Evolutionary conservation across 805 yeast species (phyloP).

Genomic region (Wickerhamiella nectarea): DNA sequence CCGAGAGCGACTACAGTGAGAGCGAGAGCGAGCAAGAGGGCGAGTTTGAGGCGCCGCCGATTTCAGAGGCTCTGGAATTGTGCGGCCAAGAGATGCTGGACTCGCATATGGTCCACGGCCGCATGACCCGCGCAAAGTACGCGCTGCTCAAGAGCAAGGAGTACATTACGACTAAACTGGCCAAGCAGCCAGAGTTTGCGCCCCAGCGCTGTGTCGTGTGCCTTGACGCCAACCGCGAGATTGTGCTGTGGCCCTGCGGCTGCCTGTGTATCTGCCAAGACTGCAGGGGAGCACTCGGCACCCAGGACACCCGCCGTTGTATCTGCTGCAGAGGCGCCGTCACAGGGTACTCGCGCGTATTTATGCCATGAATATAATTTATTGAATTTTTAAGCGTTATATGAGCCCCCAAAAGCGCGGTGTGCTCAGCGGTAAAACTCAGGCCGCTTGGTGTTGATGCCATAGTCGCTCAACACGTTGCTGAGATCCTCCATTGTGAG

Average conservation of each 20-base stretch:
- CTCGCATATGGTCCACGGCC: not conserved
- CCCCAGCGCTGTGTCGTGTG: slow-evolving; percentile 59
- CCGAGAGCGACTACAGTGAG: not conserved
- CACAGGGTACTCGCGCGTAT: slow-evolving; percentile 49
- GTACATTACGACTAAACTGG: not conserved
- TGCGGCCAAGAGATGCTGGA: slow-evolving; percentile 1
- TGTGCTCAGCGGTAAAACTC: slow-evolving; percentile 66
- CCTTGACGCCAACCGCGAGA: slow-evolving; percentile 55
- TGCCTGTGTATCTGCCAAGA: slow-evolving; percentile 81
- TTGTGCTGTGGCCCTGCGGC: slow-evolving; percentile 85
- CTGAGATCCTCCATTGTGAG: slow-evolving; percentile 88
- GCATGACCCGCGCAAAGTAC: not conserved
- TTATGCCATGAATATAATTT: slow-evolving; percentile 33
- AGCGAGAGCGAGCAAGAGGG: not conserved
- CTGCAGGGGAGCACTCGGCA: slow-evolving; percentile 60
- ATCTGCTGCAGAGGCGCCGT: slow-evolving; percentile 74
- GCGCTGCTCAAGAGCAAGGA: not conserved
- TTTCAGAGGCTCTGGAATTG: not conserved
- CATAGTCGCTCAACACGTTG: slow-evolving; percentile 86
- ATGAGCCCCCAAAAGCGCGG: not conserved
- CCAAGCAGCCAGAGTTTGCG: not conserved
- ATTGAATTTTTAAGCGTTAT: not conserved
- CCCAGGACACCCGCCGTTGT: slow-evolving; percentile 62
- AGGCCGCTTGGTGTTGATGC: slow-evolving; percentile 78
- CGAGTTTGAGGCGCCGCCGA: not conserved